These are phyloP conservation scores for Ustilago loliicola DNA, from an alignment of 1,284 basidiomycete species.

Conservation along the genomic window DNA sequence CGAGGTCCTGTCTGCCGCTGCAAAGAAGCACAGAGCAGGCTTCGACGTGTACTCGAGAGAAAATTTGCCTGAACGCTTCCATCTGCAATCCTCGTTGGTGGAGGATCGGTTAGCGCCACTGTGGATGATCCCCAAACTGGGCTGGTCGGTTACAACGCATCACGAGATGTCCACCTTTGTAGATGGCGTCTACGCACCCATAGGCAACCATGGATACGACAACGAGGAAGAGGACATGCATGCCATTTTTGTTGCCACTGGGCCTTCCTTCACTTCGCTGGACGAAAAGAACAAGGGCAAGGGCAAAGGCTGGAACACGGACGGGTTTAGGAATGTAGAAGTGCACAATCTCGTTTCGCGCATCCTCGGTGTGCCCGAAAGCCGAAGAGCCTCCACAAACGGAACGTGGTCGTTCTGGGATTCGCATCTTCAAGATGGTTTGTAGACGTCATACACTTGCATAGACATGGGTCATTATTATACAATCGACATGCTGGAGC, in stretches of 20 bases:
- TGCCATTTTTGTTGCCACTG: slow-evolving; percentile 89
- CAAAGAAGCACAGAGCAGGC: not conserved
- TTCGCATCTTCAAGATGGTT: slow-evolving; percentile 25
- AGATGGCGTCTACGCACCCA: slow-evolving; percentile 75
- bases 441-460: slow-evolving; percentile 18
- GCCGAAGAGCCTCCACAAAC: slow-evolving; percentile 21
- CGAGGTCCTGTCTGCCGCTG: not conserved
- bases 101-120: slow-evolving; percentile 32
- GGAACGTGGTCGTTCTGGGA: slow-evolving; percentile 38
- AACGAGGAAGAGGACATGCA: slow-evolving; percentile 83
- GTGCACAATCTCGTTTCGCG: slow-evolving; percentile 85
- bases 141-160: slow-evolving; percentile 41
- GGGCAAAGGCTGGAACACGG: slow-evolving; percentile 72
- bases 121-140: slow-evolving; percentile 44
- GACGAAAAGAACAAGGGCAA: slow-evolving; percentile 59
- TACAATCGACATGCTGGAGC: not conserved
- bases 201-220: slow-evolving; percentile 83
- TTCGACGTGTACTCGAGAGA: slow-evolving; percentile 24
- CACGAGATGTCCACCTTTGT: slow-evolving; percentile 45
- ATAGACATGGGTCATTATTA: slow-evolving; percentile 1
- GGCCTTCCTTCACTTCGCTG: slow-evolving; percentile 79
- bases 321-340: slow-evolving; percentile 84
- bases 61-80: slow-evolving; percentile 27
- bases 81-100: slow-evolving; percentile 10
- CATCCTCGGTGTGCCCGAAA: slow-evolving; percentile 77